These are phyloP conservation scores for Entophlyctis luteolus DNA, from an alignment of 192 early-diverging fungal species.

Conservation along the genomic window DNA sequence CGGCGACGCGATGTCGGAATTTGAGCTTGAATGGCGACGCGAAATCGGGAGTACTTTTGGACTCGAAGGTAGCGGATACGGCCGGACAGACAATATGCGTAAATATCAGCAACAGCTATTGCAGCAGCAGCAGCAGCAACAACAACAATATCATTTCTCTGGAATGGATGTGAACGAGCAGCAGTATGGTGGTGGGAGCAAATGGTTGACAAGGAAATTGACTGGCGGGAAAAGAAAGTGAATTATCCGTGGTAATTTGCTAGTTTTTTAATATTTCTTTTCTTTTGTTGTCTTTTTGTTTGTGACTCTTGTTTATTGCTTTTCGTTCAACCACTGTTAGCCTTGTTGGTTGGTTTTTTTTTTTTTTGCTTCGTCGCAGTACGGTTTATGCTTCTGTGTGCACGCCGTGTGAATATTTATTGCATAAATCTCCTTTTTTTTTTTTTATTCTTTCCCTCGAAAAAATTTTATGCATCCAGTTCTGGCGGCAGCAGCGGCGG, in stretches of 20 bases:
- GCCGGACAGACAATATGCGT: no score
- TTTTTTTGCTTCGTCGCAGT: not conserved
- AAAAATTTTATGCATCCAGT: not conserved
- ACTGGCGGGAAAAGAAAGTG: no score
- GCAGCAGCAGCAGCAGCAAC: no score
- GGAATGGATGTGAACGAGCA: no score
- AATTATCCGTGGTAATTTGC: not conserved
- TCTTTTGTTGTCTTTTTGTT: not conserved
- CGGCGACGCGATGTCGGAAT: no score
- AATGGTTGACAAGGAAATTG: no score
- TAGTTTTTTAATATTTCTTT: not conserved
- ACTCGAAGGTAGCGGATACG: no score
- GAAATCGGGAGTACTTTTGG: no score
- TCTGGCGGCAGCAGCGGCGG: not conserved
- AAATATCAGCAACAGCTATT: no score
- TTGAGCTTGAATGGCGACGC: no score
- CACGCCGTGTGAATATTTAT: not conserved
- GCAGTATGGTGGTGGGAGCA: no score
- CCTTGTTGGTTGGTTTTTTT: not conserved
- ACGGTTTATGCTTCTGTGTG: not conserved
- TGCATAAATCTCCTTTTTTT: not conserved
- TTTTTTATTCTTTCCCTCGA: not conserved
- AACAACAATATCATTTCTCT: no score
- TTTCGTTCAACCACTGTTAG: not conserved
- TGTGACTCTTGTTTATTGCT: not conserved